Evolutionary conservation across 2,329 filamentous ascomycete genomes (phyloP).

Genomic region (Botrytis fabae): DNA sequence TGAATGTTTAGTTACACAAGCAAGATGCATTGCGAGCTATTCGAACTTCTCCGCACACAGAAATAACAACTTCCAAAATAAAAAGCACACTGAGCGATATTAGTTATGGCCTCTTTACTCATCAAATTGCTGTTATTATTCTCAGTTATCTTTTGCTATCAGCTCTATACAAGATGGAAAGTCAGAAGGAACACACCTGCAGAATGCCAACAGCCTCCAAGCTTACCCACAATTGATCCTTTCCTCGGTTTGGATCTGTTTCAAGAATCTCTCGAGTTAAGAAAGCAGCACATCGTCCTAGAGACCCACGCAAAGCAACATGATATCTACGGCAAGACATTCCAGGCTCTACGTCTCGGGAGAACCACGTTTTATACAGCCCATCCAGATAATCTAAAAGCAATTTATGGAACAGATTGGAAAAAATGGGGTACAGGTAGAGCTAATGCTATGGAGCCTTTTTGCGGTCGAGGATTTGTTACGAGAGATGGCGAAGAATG

Average conservation of each 20-base stretch:
- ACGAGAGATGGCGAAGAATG: slow-evolving; percentile 20
- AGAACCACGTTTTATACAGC: background rate
- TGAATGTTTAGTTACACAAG: background rate
- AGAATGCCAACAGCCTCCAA: background rate
- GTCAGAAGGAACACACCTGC: background rate
- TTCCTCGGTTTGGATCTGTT: slow-evolving; percentile 16
- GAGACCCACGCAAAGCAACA: background rate
- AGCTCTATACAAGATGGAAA: background rate
- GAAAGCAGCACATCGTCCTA: background rate
- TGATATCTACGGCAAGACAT: slow-evolving; percentile 5
- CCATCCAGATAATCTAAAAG: slow-evolving; percentile 13
- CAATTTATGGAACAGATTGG: background rate
- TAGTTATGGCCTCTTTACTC: background rate
- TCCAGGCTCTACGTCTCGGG: background rate
- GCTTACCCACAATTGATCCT: background rate
- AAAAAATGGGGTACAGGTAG: slow-evolving; percentile 11
- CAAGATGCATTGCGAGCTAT: background rate
- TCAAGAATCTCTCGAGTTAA: background rate
- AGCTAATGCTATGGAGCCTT: slow-evolving; percentile 2
- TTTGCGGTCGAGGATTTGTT: slow-evolving; percentile 17
- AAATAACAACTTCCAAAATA: background rate
- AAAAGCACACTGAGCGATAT: background rate
- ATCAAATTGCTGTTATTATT: background rate
- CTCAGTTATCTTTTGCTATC: background rate
- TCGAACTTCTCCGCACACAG: background rate